Base-by-base conservation (phyloP, 140 eudicot genomes). In the Stevia rebaudiana region DNA sequence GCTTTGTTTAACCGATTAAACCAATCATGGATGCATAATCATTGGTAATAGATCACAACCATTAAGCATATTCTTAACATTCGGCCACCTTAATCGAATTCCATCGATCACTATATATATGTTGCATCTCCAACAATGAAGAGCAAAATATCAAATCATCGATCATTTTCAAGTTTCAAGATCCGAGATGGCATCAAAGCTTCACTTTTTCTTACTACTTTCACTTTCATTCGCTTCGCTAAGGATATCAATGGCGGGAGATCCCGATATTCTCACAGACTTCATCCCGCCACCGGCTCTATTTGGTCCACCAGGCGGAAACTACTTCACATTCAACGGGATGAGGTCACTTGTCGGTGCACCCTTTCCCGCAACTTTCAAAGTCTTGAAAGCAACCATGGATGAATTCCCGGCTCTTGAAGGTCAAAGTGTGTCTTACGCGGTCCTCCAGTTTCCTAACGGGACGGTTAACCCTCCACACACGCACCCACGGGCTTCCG, bases 401-500 rank as follows among this genome's bases (percentile, higher is more conserved):
- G 30, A 12, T 0, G 70, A 64, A 3, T 64, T 64, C 16, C 69
- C 69, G 6, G 25, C 71, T 50, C 61, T 48, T 36, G 8, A 62
- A 0, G 68, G 53, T 15, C 56, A 36, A 11, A 66, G 72, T 8
- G 72, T 66, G 35, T 50, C 51, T 4, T 66, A 66, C 3, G 62
- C 63, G 8, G 62, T 51, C 1, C 62, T 50, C 23, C 62, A 35
- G 72, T 66, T 66, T 50, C 62, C 72, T 22, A 66, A 51, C 3
- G 51, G 62, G 25, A 66, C 52, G 30, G 51, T 66, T 36, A 66
- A 66, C 72, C 62, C 62, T 0, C 72, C 61, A 0, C 72, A 66
- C 72, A 66, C 72, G 17, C 72, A 67, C 15, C 72, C 72, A 0
- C 72, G 72, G 24, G 72, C 72, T n/a, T 67, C 72, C 1, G 72